A percentile compares a stretch with the other conserved stretches of the same genome.
Evolutionary conservation across 805 yeast species (phyloP).

Genomic region (Nakazawaea sp.): DNA sequence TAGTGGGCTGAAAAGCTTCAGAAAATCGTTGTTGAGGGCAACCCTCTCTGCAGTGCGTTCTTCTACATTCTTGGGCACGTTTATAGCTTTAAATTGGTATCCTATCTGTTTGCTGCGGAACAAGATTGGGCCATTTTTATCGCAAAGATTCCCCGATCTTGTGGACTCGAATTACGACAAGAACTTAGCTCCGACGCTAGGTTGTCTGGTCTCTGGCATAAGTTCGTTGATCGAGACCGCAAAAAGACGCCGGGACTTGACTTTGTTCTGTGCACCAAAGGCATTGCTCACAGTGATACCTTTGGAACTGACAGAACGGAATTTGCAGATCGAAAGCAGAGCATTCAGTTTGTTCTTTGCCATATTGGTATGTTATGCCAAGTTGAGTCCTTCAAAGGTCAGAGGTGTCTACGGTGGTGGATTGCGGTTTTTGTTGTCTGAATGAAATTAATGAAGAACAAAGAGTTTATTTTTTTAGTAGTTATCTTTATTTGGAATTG

Average conservation of each 20-base stretch:
- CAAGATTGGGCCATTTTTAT: slow-evolving; percentile 28
- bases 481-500: neutral
- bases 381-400: slow-evolving; percentile 22
- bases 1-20: slow-evolving; percentile 14
- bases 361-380: slow-evolving; percentile 27
- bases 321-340: slow-evolving; percentile 20
- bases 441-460: too few species aligned
- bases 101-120: slow-evolving; percentile 37
- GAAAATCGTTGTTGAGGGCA: slow-evolving; percentile 7
- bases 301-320: slow-evolving; percentile 2
- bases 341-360: slow-evolving; percentile 30
- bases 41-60: slow-evolving; percentile 27
- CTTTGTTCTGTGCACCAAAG: slow-evolving; percentile 35
- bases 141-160: slow-evolving; percentile 26
- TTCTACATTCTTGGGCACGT: slow-evolving; percentile 34
- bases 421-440: slow-evolving; percentile 11
- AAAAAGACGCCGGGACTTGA: slow-evolving; percentile 38
- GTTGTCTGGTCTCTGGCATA: slow-evolving; percentile 33
- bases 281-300: slow-evolving; percentile 10
- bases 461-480: neutral
- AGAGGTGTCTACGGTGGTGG: slow-evolving; percentile 33
- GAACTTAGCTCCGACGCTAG: slow-evolving; percentile 32
- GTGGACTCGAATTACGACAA: slow-evolving; percentile 25
- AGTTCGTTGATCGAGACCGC: slow-evolving; percentile 32
- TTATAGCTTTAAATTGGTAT: slow-evolving; percentile 38